phyloP scores from a whole-genome alignment of 2,329 filamentous ascomycete species.

The Plenodomus tracheiphilus region DNA sequence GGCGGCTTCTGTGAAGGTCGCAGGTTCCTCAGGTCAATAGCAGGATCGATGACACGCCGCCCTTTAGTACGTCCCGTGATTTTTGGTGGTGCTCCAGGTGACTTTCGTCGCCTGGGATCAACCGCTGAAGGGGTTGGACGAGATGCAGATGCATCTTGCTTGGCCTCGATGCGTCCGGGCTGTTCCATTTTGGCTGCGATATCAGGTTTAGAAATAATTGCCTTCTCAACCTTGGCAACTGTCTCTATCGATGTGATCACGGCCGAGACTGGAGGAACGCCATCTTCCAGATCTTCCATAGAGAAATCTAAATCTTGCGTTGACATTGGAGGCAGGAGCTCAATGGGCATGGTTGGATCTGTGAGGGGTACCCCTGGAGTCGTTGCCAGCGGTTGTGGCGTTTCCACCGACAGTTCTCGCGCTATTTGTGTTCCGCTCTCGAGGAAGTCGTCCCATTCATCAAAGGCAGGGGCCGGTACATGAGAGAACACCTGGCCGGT shows the following conservation, averaged over 20 bases:
- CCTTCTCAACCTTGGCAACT: not conserved
- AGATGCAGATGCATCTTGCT: not conserved
- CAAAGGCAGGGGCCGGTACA: slow-evolving; percentile 4
- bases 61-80: not conserved
- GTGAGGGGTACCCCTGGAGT: not conserved
- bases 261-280: not conserved
- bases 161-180: not conserved
- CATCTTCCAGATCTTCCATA: slow-evolving; percentile 46
- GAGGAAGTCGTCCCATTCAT: slow-evolving; percentile 47
- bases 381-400: not conserved
- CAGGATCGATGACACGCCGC: not conserved
- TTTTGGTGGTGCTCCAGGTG: not conserved
- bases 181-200: not conserved
- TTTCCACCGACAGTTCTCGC: slow-evolving; percentile 43
- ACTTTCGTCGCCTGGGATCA: not conserved
- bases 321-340: slow-evolving; percentile 37
- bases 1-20: slow-evolving; percentile 1
- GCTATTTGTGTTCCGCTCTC: slow-evolving; percentile 52
- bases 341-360: not conserved
- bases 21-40: not conserved
- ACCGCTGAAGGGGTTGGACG: not conserved
- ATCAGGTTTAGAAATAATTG: not conserved
- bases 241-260: not conserved
- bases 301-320: slow-evolving; percentile 47
- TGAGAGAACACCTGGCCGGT: not conserved